Base-by-base conservation (phyloP, 345 rosid genomes). In the Draba incana region DNA sequence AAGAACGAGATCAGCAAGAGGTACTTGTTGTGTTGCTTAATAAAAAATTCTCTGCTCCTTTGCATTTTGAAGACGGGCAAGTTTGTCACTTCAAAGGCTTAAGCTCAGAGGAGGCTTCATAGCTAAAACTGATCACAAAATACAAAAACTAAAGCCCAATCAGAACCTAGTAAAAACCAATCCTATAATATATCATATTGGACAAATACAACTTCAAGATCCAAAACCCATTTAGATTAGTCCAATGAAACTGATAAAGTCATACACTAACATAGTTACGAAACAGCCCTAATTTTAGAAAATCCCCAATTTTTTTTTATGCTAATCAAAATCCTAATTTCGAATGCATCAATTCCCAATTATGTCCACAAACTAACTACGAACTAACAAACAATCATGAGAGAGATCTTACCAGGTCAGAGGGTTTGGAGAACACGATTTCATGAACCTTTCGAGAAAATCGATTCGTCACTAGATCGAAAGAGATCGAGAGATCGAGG, bases 31-130 rank as follows among this genome's bases (percentile, higher is more conserved):
- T 62, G 76, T 81, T 78, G 58, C 96, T 79, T 4, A 92, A 8
- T 39, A 56, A 51, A 60, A 84, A 60, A 60, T 24, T 39, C 6
- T 72, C 57, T 7, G 84, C 55, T 33, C 74, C 84, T 49, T 31
- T 67, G 68, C 99, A 92, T 52, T 3, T 79, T 87, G 81, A 41
- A 3, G 85, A 43, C 4, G 90, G 87, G 69, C 98, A 95, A 0
- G 76, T 57, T 3, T 37, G 12, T 89, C 81, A 57, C 1, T 12
- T 62, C 8, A 86, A 43, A 16, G 77, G 69, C 16, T 14, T 59
- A 20, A 66, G 51, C 63, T 69, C 72, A 8, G 92, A 77, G 5
- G 89, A 77, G 3, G 92, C 82, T 67, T 86, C 77, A 35, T 97
- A 92, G 35, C 78, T 81, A 60, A 93, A 71, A 61, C 98, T 92